Evolutionary conservation across 768 basidiomycete species (phyloP).

Genomic region (Panus rudis): DNA sequence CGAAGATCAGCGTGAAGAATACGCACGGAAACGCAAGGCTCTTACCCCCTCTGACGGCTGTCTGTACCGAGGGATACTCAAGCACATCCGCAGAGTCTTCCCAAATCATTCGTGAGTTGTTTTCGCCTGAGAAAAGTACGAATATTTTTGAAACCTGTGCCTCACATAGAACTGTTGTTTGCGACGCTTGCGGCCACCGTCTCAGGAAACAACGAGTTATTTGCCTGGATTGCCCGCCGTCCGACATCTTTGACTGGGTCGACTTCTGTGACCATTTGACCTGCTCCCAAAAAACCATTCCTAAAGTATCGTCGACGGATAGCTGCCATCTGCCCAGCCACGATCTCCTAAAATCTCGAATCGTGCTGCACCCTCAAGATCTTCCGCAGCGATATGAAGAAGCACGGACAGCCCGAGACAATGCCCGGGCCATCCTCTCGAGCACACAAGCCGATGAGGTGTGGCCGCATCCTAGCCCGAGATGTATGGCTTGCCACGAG

Average conservation of each 20-base stretch:
- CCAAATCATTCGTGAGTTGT: constrained; percentile 20
- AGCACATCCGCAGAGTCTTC: constrained; percentile 13
- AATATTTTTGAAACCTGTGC: not conserved
- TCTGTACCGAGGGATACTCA: constrained; percentile 19
- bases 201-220: constrained; percentile 11
- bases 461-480: not conserved
- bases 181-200: constrained; percentile 12
- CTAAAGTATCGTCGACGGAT: too few species aligned
- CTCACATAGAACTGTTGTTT: constrained; percentile 7
- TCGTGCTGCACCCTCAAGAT: constrained; percentile 9
- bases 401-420: constrained; percentile 2
- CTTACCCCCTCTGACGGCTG: constrained; percentile 18
- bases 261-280: constrained; percentile 16
- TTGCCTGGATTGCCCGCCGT: constrained; percentile 10
- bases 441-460: not conserved
- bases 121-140: not conserved
- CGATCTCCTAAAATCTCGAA: constrained; percentile 15
- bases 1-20: constrained; percentile 15
- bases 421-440: not conserved
- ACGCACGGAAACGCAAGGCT: constrained; percentile 12
- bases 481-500: constrained; percentile 2
- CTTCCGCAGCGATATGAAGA: constrained; percentile 1
- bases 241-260: constrained; percentile 7
- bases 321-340: constrained; percentile 13
- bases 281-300: constrained; percentile 7